A percentile compares a stretch with the other conserved stretches of the same genome.
Evolutionary conservation across 2,329 filamentous ascomycete genomes (phyloP).

Genomic region (Cytospora piceae): DNA sequence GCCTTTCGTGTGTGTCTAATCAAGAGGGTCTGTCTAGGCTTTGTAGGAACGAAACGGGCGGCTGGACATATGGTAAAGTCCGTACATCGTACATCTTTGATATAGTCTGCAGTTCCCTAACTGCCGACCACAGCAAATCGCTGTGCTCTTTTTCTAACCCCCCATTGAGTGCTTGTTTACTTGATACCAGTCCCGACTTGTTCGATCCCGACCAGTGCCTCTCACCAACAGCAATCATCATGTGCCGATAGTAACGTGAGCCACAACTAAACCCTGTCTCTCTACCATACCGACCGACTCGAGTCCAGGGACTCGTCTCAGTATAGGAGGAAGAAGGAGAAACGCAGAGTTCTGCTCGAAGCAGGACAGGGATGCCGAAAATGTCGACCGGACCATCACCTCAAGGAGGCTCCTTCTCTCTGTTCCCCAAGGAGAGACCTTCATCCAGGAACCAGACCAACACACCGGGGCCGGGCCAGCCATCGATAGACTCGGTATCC

Average conservation of each 20-base stretch:
- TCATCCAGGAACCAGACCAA: slow-evolving; percentile 48
- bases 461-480: slow-evolving; percentile 32
- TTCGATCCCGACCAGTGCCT: background rate
- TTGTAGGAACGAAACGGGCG: slow-evolving; percentile 15
- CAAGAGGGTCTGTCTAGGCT: slow-evolving; percentile 1
- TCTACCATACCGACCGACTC: background rate
- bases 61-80: slow-evolving; percentile 11
- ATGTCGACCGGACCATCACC: slow-evolving; percentile 47
- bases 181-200: background rate
- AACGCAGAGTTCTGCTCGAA: slow-evolving; percentile 19
- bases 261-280: slow-evolving; percentile 1
- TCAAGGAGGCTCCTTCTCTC: slow-evolving; percentile 55
- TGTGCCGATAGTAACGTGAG: slow-evolving; percentile 20
- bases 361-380: slow-evolving; percentile 20
- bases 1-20: slow-evolving; percentile 11
- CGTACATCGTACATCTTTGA: slow-evolving; percentile 11
- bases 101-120: slow-evolving; percentile 21
- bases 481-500: slow-evolving; percentile 36
- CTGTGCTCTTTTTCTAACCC: slow-evolving; percentile 8
- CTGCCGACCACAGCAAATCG: background rate
- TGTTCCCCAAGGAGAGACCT: slow-evolving; percentile 57
- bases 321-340: background rate
- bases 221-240: slow-evolving; percentile 19
- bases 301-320: slow-evolving; percentile 14
- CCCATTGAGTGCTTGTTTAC: background rate